phyloP scores from a whole-genome alignment of 768 basidiomycete genomes.

The Agrocybe praecox region DNA sequence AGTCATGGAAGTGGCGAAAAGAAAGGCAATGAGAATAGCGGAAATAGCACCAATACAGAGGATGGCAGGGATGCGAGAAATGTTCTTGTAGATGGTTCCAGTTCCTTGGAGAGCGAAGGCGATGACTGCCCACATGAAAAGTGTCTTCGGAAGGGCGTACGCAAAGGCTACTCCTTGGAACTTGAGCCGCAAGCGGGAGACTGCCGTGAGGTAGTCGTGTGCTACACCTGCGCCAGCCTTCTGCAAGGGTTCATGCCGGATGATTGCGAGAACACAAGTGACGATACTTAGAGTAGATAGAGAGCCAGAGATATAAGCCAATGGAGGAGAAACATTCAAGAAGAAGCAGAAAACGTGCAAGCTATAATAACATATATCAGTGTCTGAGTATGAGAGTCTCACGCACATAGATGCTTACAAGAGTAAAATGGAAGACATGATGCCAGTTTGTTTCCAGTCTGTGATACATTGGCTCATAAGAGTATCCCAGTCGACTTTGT shows the following conservation, averaged over 20 bases:
- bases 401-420: slow-evolving; percentile 21
- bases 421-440: slow-evolving; percentile 26
- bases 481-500: slow-evolving; percentile 52
- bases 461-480: slow-evolving; percentile 44
- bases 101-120: slow-evolving; percentile 35
- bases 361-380: slow-evolving; percentile 22
- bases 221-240: slow-evolving; percentile 38
- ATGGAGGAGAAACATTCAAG: slow-evolving; percentile 25
- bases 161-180: slow-evolving; percentile 52
- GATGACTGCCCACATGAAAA: slow-evolving; percentile 51
- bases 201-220: slow-evolving; percentile 38
- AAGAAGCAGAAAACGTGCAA: slow-evolving; percentile 36
- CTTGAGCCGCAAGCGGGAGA: slow-evolving; percentile 38
- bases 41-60: slow-evolving; percentile 12
- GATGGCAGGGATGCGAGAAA: slow-evolving; percentile 5
- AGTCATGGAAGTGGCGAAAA: slow-evolving; percentile 14
- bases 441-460: slow-evolving; percentile 51
- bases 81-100: slow-evolving; percentile 22
- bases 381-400: not conserved
- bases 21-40: slow-evolving; percentile 21
- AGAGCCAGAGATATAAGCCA: slow-evolving; percentile 34
- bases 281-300: slow-evolving; percentile 38
- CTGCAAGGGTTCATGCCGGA: slow-evolving; percentile 38
- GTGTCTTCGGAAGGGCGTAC: slow-evolving; percentile 55
- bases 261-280: slow-evolving; percentile 33